A percentile compares a stretch with the other conserved stretches of the same genome.
phyloP scores from a whole-genome alignment of 2,329 filamentous ascomycete genomes.

The Cercospora canescens region DNA sequence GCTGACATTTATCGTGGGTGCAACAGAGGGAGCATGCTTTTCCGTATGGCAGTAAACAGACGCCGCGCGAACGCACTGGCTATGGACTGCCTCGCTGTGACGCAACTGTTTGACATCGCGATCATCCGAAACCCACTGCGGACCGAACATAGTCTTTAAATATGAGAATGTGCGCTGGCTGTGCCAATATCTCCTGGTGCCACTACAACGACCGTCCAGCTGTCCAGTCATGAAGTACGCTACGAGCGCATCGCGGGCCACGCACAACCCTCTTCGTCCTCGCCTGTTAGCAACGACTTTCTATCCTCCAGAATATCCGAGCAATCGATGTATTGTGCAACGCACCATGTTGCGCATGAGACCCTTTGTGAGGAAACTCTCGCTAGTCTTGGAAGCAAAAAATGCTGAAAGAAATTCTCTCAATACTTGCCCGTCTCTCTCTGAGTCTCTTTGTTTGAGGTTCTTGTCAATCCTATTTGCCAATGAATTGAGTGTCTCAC shows the following conservation, averaged over 20 bases:
- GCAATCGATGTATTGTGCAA: conserved; percentile 3
- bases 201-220: neutral
- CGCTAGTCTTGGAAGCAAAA: neutral
- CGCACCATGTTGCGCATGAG: neutral
- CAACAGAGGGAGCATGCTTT: neutral
- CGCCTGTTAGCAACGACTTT: neutral
- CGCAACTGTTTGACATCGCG: neutral
- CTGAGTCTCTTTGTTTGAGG: conserved; percentile 1
- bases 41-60: neutral
- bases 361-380: neutral
- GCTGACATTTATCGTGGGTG: neutral
- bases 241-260: neutral
- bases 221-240: neutral
- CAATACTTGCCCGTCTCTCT: neutral
- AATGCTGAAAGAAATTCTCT: neutral
- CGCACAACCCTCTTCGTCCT: neutral
- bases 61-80: neutral
- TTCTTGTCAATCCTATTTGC: neutral
- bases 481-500: neutral
- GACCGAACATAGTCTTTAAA: neutral
- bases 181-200: neutral
- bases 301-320: neutral
- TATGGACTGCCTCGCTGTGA: neutral
- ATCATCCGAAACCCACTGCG: neutral
- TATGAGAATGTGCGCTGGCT: neutral